Conservation (phyloP, 2,329 filamentous ascomycete genomes). For the Fusarium abutilonis region DNA sequence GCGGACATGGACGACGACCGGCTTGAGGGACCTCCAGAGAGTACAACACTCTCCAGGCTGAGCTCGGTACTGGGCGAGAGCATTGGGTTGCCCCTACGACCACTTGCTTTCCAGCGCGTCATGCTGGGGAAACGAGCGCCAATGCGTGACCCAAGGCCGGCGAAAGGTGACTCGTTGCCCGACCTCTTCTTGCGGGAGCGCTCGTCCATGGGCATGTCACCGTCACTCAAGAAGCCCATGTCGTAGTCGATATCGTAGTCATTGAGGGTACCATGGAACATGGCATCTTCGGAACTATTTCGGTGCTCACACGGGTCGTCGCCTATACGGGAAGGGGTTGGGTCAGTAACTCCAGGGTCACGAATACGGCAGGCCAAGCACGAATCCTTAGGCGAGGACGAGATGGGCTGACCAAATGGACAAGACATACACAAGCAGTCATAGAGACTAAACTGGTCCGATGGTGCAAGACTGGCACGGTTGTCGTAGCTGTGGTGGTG, state of each 20-base stretch:
- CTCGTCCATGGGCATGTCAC: conserved; percentile 61
- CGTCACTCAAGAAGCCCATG: conserved; percentile 72
- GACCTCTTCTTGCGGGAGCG: conserved; percentile 65
- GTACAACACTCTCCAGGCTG: conserved; percentile 78
- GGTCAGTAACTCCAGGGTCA: conserved; percentile 29
- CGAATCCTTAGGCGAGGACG: conserved; percentile 5
- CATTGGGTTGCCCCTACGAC: conserved; percentile 57
- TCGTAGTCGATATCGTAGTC: conserved; percentile 70
- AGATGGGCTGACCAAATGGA: conserved; percentile 13
- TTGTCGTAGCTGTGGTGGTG: too few relatives aligned
- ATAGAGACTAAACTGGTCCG: conserved; percentile 54
- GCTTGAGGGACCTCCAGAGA: conserved; percentile 74
- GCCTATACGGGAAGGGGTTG: conserved; percentile 54
- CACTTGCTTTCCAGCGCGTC: conserved; percentile 60
- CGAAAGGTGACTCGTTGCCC: conserved; percentile 67
- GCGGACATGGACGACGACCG: conserved; percentile 81
- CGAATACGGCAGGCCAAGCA: conserved; percentile 12
- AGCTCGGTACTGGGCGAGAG: conserved; percentile 80
- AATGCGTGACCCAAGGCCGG: conserved; percentile 71
- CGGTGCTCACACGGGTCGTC: conserved; percentile 70
- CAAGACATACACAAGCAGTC: conserved; percentile 77
- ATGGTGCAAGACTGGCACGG: conserved; percentile 57
- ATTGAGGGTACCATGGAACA: conserved; percentile 49
- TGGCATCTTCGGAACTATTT: conserved; percentile 54
- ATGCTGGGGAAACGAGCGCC: conserved; percentile 68